A percentile compares a stretch with the other conserved stretches of the same genome.
Evolutionary conservation across 768 basidiomycete genomes (phyloP).

Genomic region (Suillus placidus): DNA sequence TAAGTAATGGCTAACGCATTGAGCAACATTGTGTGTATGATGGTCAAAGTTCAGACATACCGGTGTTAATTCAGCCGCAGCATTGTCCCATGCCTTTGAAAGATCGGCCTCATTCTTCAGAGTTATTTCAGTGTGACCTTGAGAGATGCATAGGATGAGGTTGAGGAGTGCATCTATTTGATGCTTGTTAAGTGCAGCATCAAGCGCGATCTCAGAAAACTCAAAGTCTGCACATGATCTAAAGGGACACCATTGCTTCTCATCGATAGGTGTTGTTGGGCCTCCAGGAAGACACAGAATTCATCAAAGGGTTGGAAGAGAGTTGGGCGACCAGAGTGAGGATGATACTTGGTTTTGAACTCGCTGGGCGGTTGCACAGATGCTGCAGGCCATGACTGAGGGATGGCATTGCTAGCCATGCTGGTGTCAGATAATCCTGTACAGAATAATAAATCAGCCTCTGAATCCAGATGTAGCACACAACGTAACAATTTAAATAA

Average conservation of each 20-base stretch:
- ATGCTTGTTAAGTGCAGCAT: conserved; percentile 15
- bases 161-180: conserved; percentile 27
- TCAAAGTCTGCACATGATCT: conserved; percentile 9
- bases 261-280: conserved; percentile 10
- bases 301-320: conserved; percentile 20
- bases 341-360: conserved; percentile 32
- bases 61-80: conserved; percentile 8
- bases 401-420: not conserved
- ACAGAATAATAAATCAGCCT: not conserved
- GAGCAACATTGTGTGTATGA: no score
- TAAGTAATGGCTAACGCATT: not conserved
- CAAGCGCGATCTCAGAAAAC: conserved; percentile 16
- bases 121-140: conserved; percentile 24
- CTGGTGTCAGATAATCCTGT: not conserved
- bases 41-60: no score
- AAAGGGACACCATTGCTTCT: conserved; percentile 14
- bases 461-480: no score
- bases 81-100: conserved; percentile 7
- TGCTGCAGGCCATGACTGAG: not conserved
- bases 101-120: conserved; percentile 12
- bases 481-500: no score
- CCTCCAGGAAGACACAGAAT: conserved; percentile 3
- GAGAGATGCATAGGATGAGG: conserved; percentile 6
- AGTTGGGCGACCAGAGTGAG: conserved; percentile 14
- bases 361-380: not conserved